These are phyloP conservation scores for Ustilago curta DNA, from an alignment of 1,284 basidiomycete genomes.

Conservation along the genomic window DNA sequence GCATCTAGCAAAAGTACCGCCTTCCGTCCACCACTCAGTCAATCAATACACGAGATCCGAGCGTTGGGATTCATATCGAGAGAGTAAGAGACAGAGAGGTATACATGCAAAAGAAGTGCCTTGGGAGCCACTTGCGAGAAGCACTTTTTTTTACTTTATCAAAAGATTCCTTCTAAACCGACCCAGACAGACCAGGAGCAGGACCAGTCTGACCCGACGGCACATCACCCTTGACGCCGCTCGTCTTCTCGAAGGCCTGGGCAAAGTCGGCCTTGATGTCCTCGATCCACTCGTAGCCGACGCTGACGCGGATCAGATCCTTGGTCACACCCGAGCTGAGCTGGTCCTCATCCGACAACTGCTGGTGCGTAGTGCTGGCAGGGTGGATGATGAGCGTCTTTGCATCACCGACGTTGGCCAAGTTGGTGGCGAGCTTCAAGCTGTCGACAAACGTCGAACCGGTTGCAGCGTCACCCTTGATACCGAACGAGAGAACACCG, in stretches of 20 bases:
- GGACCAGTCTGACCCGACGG: constrained; percentile 45
- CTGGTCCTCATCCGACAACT: constrained; percentile 80
- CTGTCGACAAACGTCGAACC: constrained; percentile 81
- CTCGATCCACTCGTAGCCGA: constrained; percentile 86
- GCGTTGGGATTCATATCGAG: constrained; percentile 1
- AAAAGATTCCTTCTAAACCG: constrained; percentile 25
- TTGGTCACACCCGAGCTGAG: constrained; percentile 79
- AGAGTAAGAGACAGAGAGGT: not conserved
- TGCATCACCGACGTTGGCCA: constrained; percentile 65
- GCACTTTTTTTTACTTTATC: not conserved
- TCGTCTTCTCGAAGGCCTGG: constrained; percentile 72
- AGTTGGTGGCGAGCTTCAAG: constrained; percentile 75
- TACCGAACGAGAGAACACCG: constrained; percentile 84
- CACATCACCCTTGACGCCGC: constrained; percentile 45
- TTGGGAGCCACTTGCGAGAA: constrained; percentile 28
- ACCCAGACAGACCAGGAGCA: constrained; percentile 55
- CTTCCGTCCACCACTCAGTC: too few species aligned
- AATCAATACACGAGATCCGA: too few species aligned
- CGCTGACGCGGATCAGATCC: constrained; percentile 81
- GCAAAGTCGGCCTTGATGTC: constrained; percentile 81
- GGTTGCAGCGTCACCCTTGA: constrained; percentile 76
- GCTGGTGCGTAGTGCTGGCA: constrained; percentile 84
- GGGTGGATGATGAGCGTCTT: constrained; percentile 75
- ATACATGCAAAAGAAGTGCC: constrained; percentile 4
- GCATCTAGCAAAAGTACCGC: not conserved